Evolutionary conservation across 2,329 filamentous ascomycete genomes (phyloP).

Genomic region (Pestalotiopsis sp.): DNA sequence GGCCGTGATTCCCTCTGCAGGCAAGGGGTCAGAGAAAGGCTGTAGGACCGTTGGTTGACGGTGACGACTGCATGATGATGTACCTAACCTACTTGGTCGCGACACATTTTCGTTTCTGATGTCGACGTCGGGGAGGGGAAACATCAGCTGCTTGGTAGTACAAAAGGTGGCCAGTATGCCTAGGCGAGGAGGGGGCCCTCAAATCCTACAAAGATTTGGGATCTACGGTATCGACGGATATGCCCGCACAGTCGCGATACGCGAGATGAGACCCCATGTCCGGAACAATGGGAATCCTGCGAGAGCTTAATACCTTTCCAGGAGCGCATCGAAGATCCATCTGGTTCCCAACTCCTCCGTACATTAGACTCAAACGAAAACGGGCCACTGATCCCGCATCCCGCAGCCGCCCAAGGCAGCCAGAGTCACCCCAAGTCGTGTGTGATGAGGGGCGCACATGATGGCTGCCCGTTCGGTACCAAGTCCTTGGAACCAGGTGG

Average conservation of each 20-base stretch:
- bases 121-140: background rate
- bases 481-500: background rate
- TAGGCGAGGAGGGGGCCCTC: background rate
- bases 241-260: too few species aligned
- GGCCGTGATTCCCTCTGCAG: background rate
- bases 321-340: too few species aligned
- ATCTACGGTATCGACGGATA: too few species aligned
- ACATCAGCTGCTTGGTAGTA: background rate
- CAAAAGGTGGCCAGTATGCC: background rate
- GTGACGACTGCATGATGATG: conserved; percentile 1
- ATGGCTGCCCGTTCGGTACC: background rate
- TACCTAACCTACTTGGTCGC: background rate
- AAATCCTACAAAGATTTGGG: background rate
- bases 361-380: background rate
- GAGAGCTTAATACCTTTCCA: too few species aligned
- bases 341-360: background rate
- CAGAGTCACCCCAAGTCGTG: background rate
- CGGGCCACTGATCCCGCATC: background rate
- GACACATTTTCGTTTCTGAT: background rate
- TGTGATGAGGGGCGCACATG: background rate
- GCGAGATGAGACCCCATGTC: too few species aligned
- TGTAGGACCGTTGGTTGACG: background rate
- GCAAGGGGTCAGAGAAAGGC: background rate
- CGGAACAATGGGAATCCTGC: too few species aligned
- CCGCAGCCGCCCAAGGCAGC: background rate